phyloP scores from a whole-genome alignment of 345 rosid species.

The Pistacia vera region DNA sequence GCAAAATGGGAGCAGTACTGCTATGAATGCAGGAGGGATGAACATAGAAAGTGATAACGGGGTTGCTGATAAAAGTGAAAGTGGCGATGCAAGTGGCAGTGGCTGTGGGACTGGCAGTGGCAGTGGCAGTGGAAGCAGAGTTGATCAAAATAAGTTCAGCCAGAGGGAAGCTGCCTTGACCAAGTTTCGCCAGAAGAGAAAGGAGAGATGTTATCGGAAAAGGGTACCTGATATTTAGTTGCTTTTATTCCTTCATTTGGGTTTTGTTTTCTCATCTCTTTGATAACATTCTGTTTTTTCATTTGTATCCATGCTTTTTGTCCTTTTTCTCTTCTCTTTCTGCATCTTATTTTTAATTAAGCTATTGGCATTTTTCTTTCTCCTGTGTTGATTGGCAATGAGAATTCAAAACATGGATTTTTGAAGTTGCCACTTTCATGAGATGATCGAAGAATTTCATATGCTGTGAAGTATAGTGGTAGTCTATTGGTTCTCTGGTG shows the following conservation, averaged over 20 bases:
- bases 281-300: neutral
- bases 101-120: conserved; percentile 42
- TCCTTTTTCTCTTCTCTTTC: neutral
- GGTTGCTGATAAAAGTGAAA: conserved; percentile 38
- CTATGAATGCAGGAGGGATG: conserved; percentile 33
- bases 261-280: neutral
- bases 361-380: neutral
- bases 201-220: conserved; percentile 42
- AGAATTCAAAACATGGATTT: neutral
- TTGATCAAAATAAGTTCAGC: conserved; percentile 27
- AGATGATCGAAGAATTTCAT: neutral
- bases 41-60: conserved; percentile 39
- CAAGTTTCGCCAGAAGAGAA: conserved; percentile 42
- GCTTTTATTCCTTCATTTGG: neutral
- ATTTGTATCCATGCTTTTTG: neutral
- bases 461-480: neutral
- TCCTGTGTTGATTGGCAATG: neutral
- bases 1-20: conserved; percentile 42
- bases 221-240: conserved; percentile 25
- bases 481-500: neutral
- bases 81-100: conserved; percentile 39
- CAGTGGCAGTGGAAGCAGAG: conserved; percentile 35
- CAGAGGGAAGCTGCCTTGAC: conserved; percentile 42
- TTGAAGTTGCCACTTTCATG: neutral
- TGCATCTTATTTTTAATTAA: neutral